Base-by-base conservation (phyloP, 2,329 filamentous ascomycete species). In the Sphaceloma murrayae region DNA sequence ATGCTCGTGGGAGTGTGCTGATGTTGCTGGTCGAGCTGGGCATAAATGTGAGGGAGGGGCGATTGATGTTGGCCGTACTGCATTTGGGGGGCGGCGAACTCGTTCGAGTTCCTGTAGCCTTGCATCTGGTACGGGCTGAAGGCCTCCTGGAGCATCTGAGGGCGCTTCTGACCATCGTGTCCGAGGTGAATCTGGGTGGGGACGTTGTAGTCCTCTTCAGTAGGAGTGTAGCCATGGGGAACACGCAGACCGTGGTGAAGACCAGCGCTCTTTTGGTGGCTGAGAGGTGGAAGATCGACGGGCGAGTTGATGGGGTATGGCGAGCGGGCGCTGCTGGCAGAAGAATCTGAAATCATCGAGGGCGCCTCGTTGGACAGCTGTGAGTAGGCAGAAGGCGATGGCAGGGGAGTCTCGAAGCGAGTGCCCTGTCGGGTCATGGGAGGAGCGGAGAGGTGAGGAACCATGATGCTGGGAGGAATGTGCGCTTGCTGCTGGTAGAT, bases 311-410 rank as follows among this genome's bases (percentile, higher is more conserved):
- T 63, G 45, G 63, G 61, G 42, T 63, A 62, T 16, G 67, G 67
- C 34, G 67, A 70, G 38, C 67, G 61, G 2, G 55, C 54, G 18
- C 66, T 64, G 49, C 66, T 62, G 18, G 67, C 69, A 14, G 67
- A 68, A 38, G 58, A 64, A 58, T 91, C 85, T 0, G 83, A 86
- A 39, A 84, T 70, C 50, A 85, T 69, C 1, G 81, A 83, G 5
- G 80, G 80, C 3, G 78, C 75, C 33, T 82, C 78, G 11, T 73
- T 65, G 2, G 80, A 84, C 29, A 73, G 69, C 43, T 80, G 75
- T 2, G 77, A 81, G 52, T 70, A 75, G 42, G 74, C 70, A 11
- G 67, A 69, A 10, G 80, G 80, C 6, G 79, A 83, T 31, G 75
- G 76, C 53, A 82, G 69, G 26, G 78, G 71, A 7, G 70, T 69